A percentile compares a stretch with the other conserved stretches of the same genome.
Conservation (phyloP, 805 yeast species). For the Yamadazyma nakazawae region DNA sequence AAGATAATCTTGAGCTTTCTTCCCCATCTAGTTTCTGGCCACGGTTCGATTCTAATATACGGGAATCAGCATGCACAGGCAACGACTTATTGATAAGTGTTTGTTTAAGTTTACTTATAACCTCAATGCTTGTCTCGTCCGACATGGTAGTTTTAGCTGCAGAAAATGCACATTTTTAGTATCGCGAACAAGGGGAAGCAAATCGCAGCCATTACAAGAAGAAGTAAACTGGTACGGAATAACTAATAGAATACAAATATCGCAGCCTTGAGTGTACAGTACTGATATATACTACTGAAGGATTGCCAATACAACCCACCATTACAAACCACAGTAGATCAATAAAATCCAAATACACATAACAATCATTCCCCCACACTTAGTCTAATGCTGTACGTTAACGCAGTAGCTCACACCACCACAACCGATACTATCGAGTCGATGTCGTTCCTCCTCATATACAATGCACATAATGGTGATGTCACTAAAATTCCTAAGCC, state of each 20-base stretch:
- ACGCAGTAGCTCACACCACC: conserved; percentile 5
- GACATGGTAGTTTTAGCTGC: background rate
- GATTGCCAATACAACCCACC: background rate
- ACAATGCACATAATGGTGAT: conserved; percentile 39
- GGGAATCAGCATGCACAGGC: conserved; percentile 10
- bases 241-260: background rate
- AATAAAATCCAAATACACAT: too few species aligned
- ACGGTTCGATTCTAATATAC: conserved; percentile 22
- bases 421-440: conserved; percentile 6
- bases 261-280: too few species aligned
- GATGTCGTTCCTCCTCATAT: conserved; percentile 25
- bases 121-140: conserved; percentile 36
- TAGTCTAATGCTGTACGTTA: background rate
- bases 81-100: conserved; percentile 19
- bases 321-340: too few species aligned
- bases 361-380: background rate
- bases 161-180: background rate
- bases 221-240: background rate
- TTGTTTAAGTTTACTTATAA: conserved; percentile 37
- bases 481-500: conserved; percentile 37
- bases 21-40: conserved; percentile 28
- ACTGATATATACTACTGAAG: too few species aligned
- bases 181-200: conserved; percentile 1
- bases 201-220: background rate
- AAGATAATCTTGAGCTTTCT: conserved; percentile 18